These are phyloP conservation scores for Saccharomyces pastorianus DNA, from an alignment of 1,139 yeast species.

Conservation along the genomic window DNA sequence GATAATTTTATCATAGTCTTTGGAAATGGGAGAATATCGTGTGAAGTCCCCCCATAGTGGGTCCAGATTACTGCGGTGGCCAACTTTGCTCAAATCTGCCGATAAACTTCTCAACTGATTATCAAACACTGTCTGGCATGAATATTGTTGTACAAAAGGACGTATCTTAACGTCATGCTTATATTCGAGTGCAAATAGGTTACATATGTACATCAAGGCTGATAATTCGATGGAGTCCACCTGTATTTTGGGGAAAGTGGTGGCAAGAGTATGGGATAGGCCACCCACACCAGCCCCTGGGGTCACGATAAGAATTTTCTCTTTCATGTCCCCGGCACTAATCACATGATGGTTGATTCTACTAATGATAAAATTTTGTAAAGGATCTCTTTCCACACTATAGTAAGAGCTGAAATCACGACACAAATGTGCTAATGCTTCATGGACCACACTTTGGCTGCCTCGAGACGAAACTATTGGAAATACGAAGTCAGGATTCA, in stretches of 20 bases:
- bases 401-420: slow-evolving; percentile 60
- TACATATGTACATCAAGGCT: slow-evolving; percentile 58
- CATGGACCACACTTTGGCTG: slow-evolving; percentile 47
- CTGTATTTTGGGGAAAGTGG: slow-evolving; percentile 30
- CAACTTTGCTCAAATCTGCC: slow-evolving; percentile 30
- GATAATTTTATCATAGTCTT: slow-evolving; percentile 41
- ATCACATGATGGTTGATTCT: slow-evolving; percentile 30
- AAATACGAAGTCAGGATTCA: not conserved
- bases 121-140: slow-evolving; percentile 48
- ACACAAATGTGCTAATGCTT: slow-evolving; percentile 61
- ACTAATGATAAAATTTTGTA: slow-evolving; percentile 41
- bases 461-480: slow-evolving; percentile 10
- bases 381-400: slow-evolving; percentile 43
- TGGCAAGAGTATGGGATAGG: slow-evolving; percentile 55
- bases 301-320: slow-evolving; percentile 44
- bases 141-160: slow-evolving; percentile 68
- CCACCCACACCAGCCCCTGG: slow-evolving; percentile 82
- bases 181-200: slow-evolving; percentile 43
- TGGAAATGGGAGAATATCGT: slow-evolving; percentile 34
- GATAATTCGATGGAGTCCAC: slow-evolving; percentile 70
- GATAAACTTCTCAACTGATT: slow-evolving; percentile 47
- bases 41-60: slow-evolving; percentile 63
- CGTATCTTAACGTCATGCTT: slow-evolving; percentile 31
- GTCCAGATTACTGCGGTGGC: slow-evolving; percentile 41
- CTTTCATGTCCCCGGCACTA: slow-evolving; percentile 26